Percentiles rank a stretch among this genome's conserved stretches.
These are phyloP conservation scores for Areca catechu DNA, from an alignment of 176 grass and related monocot species.

Conservation along the genomic window DNA sequence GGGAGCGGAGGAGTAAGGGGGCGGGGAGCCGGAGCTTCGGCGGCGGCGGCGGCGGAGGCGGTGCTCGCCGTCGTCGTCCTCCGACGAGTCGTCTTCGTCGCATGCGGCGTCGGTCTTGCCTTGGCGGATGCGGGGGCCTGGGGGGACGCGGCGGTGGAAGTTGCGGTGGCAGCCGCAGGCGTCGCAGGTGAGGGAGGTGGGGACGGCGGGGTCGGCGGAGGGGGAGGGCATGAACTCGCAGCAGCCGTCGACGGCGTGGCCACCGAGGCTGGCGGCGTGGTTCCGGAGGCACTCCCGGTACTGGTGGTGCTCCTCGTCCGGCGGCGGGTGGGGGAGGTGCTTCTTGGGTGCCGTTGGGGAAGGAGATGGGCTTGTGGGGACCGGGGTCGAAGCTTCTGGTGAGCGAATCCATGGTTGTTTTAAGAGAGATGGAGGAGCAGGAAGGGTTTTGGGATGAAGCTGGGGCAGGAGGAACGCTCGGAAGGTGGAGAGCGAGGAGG, in stretches of 20 bases:
- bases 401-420: background rate
- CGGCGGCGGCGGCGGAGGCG: slow-evolving; percentile 52
- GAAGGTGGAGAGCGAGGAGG: slow-evolving; percentile 1
- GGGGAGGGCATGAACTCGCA: slow-evolving; percentile 82
- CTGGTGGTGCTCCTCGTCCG: slow-evolving; percentile 6
- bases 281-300: slow-evolving; percentile 97
- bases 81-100: slow-evolving; percentile 24
- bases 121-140: slow-evolving; percentile 6
- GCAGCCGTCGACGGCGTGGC: slow-evolving; percentile 80
- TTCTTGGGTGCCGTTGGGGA: slow-evolving; percentile 75
- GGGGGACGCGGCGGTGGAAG: slow-evolving; percentile 65
- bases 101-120: slow-evolving; percentile 13
- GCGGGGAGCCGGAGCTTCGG: slow-evolving; percentile 12
- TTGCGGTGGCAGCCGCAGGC: slow-evolving; percentile 97
- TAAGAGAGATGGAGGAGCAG: too few relatives aligned
- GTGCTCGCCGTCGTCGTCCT: slow-evolving; percentile 43
- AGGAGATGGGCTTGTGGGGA: slow-evolving; percentile 24
- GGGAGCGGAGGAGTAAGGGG: slow-evolving; percentile 42
- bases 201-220: slow-evolving; percentile 36
- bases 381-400: slow-evolving; percentile 27
- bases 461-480: too few relatives aligned
- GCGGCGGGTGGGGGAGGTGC: slow-evolving; percentile 19
- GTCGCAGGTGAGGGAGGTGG: slow-evolving; percentile 59
- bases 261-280: slow-evolving; percentile 81
- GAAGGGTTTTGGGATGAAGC: slow-evolving; percentile 5